These are phyloP conservation scores for Trametes sp. DNA, from an alignment of 1,284 basidiomycete species.

Conservation along the genomic window DNA sequence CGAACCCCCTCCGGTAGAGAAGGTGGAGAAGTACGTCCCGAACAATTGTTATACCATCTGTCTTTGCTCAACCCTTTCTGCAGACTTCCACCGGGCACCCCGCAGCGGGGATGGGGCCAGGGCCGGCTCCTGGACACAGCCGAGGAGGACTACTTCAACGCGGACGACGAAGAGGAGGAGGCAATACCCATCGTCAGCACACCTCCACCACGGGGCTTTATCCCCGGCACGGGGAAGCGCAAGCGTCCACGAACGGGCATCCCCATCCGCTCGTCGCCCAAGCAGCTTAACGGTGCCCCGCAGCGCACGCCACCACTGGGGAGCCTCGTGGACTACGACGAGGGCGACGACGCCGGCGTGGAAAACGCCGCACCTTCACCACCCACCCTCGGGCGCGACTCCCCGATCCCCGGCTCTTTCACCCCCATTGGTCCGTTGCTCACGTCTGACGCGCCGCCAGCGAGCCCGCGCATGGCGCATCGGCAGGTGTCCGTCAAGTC, in stretches of 20 bases:
- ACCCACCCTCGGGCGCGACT: conserved; percentile 21
- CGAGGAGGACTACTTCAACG: conserved; percentile 94
- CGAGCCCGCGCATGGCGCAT: conserved; percentile 45
- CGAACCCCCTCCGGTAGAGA: conserved; percentile 74
- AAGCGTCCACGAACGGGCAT: conserved; percentile 51
- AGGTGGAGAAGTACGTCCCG: conserved; percentile 56
- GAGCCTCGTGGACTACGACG: conserved; percentile 73
- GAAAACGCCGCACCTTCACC: conserved; percentile 16
- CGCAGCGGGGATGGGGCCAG: conserved; percentile 54
- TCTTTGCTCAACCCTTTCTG: neutral
- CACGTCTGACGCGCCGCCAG: conserved; percentile 33
- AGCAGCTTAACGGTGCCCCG: conserved; percentile 32
- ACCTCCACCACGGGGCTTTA: conserved; percentile 46
- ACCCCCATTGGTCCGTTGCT: conserved; percentile 21
- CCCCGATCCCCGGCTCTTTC: conserved; percentile 28
- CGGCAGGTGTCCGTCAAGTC: conserved; percentile 49
- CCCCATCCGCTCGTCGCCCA: conserved; percentile 31
- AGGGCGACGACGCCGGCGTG: conserved; percentile 51
- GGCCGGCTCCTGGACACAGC: conserved; percentile 67
- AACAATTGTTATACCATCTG: neutral
- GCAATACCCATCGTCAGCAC: conserved; percentile 42
- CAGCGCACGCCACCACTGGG: conserved; percentile 60
- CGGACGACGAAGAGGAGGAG: conserved; percentile 69
- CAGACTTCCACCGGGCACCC: conserved; percentile 31
- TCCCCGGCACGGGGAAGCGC: conserved; percentile 55